Conservation (phyloP, 257 asterid genomes). For the Perilla frutescens region DNA sequence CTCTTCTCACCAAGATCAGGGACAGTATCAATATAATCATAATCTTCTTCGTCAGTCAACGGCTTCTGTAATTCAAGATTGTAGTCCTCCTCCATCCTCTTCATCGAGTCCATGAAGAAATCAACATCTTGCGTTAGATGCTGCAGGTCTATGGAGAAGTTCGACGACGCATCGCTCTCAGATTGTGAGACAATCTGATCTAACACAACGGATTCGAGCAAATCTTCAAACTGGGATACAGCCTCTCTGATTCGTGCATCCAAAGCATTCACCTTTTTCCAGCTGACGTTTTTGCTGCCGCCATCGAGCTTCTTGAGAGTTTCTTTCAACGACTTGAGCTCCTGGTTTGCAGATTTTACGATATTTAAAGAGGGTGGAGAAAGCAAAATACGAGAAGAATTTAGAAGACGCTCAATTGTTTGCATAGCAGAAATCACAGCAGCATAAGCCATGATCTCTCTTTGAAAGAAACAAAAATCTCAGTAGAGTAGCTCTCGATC, state of each 20-base stretch:
- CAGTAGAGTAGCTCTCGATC: too few species aligned
- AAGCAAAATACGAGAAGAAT: constrained; percentile 1
- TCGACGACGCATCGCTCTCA: neutral
- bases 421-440: constrained; percentile 15
- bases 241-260: constrained; percentile 8
- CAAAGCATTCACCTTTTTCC: neutral
- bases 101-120: neutral
- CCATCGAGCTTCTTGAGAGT: neutral
- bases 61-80: neutral
- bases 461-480: neutral
- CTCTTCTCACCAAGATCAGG: too few species aligned
- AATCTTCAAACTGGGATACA: neutral
- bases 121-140: neutral
- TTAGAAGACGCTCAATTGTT: neutral
- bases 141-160: neutral
- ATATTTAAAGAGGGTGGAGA: neutral
- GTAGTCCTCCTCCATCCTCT: constrained; percentile 11
- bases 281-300: neutral
- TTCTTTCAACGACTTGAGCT: neutral
- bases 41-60: neutral
- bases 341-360: neutral
- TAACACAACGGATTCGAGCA: neutral
- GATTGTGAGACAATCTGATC: neutral
- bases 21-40: neutral
- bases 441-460: constrained; percentile 24